Base-by-base conservation (phyloP, 2,329 filamentous ascomycete species). In the Fusarium chuoi region DNA sequence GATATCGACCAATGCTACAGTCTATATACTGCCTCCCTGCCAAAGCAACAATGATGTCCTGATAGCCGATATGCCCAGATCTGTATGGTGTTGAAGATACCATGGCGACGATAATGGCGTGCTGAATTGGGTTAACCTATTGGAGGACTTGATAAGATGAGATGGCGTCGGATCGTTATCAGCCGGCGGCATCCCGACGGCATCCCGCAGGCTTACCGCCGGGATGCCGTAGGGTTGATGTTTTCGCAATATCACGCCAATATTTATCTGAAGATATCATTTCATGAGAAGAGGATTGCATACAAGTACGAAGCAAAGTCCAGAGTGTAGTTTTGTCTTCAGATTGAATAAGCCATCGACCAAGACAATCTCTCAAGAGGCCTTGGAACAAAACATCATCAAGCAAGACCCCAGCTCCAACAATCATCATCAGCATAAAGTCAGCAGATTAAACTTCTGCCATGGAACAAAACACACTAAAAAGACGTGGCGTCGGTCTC, bases 381-480 rank as follows among this genome's bases (percentile, higher is more conserved):
- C 17, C 12, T 4, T 26, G 26, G 26, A n/a, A 20, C 35, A n/a
- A n/a, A n/a, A n/a, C 0, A 46, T 30, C 24, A 18, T 6, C 24
- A 26, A 46, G 2, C 9, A n/a, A 44, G 28, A 30, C 10, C 4
- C 17, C 18, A 45, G 5, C 7, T 10, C 7, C 51, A n/a, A 9
- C 33, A 46, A 18, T 6, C 13, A 15, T 5, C 12, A 20, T 17
- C n/a, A 22, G 11, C 13, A 26, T 5, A 35, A n/a, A 6, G 1
- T 7, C 15, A n/a, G 1, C 10, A 30, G 9, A 5, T 22, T 14
- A 26, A 36, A 5, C 5, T 18, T 11, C 6, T 7, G 13, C 9
- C 15, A 78, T 78, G 78, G 79, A 80, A 51, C 78, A 80, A 69
- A 80, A 80, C 45, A 79, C 79, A 1, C 57, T 80, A 12, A 80